These are phyloP conservation scores for Didymella pomorum DNA, from an alignment of 2,329 filamentous ascomycete genomes.

Conservation along the genomic window DNA sequence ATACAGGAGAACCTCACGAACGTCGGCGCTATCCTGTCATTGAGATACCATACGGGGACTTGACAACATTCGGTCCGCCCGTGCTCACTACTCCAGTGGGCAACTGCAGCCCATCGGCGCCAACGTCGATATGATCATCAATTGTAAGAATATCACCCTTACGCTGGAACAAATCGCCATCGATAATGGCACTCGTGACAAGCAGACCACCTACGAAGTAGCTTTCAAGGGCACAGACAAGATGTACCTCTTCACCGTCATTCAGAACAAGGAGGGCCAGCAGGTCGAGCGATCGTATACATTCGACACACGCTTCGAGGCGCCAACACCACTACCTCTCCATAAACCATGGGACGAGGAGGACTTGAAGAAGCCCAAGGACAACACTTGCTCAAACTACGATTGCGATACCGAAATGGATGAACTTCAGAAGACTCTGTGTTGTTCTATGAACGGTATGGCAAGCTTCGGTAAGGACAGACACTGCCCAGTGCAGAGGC, in stretches of 20 bases:
- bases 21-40: not conserved
- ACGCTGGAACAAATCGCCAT: not conserved
- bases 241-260: not conserved
- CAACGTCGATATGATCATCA: not conserved
- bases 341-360: not conserved
- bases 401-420: not conserved
- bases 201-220: not conserved
- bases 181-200: not conserved
- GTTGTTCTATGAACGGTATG: not conserved
- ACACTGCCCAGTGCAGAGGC: not conserved
- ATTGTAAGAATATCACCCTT: conserved; percentile 4
- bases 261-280: not conserved
- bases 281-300: conserved; percentile 8
- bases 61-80: not conserved
- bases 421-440: not conserved
- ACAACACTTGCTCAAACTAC: not conserved
- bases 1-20: not conserved
- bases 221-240: not conserved
- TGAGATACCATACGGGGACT: not conserved
- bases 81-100: not conserved
- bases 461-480: not conserved
- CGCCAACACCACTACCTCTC: not conserved
- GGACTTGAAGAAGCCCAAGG: not conserved
- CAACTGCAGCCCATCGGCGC: not conserved
- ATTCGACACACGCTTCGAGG: not conserved